Conservation (phyloP, 78 protist species). For the Speleostelium caveatum region DNA sequence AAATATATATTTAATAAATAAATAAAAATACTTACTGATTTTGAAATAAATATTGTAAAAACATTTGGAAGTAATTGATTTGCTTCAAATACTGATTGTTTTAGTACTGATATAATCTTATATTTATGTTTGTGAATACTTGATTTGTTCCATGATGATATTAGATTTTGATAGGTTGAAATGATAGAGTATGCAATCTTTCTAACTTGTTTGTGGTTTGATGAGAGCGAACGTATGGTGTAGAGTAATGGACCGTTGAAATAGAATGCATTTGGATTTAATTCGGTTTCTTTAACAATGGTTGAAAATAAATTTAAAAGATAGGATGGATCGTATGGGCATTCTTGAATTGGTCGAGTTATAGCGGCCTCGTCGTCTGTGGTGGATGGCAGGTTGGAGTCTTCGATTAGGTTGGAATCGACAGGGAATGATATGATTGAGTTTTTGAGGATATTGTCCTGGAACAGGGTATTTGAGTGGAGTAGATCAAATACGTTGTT, state of each 20-base stretch:
- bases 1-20: too few species aligned
- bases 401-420: neutral
- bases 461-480: slow-evolving; percentile 26
- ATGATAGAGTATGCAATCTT: slow-evolving; percentile 12
- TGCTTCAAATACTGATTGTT: slow-evolving; percentile 7
- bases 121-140: neutral
- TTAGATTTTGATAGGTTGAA: slow-evolving; percentile 3
- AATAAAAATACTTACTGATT: neutral
- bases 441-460: slow-evolving; percentile 11
- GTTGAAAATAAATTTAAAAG: slow-evolving; percentile 22
- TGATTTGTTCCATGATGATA: neutral
- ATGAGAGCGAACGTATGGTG: slow-evolving; percentile 24
- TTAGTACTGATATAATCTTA: slow-evolving; percentile 1
- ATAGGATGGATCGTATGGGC: slow-evolving; percentile 62
- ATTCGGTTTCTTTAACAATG: neutral
- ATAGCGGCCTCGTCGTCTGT: neutral
- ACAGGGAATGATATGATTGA: slow-evolving; percentile 23
- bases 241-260: slow-evolving; percentile 56
- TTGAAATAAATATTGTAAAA: slow-evolving; percentile 18
- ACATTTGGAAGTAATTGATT: slow-evolving; percentile 30
- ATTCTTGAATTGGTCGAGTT: neutral
- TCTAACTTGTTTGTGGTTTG: slow-evolving; percentile 12
- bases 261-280: slow-evolving; percentile 35
- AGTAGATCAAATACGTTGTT: neutral
- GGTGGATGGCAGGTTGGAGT: neutral